A percentile compares a stretch with the other conserved stretches of the same genome.
These are phyloP conservation scores for Dactylellina sp. DNA, from an alignment of 2,329 filamentous ascomycete genomes.

Conservation along the genomic window DNA sequence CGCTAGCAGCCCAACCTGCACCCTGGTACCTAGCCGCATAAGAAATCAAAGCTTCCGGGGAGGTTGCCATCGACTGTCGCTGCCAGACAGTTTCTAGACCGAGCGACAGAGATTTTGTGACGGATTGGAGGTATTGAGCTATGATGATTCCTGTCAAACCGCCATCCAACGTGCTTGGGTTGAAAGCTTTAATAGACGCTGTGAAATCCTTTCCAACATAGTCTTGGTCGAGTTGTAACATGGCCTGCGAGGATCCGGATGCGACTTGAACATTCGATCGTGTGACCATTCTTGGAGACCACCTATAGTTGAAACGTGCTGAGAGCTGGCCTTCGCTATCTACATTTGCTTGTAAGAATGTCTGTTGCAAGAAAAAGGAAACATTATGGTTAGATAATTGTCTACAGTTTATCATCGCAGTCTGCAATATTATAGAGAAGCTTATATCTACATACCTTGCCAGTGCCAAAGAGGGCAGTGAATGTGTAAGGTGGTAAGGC, in stretches of 20 bases:
- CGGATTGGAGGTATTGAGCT: slow-evolving; percentile 91
- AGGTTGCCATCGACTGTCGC: slow-evolving; percentile 82
- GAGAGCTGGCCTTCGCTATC: slow-evolving; percentile 91
- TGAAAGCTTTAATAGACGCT: slow-evolving; percentile 90
- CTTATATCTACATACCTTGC: slow-evolving; percentile 74
- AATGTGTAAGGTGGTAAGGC: slow-evolving; percentile 92
- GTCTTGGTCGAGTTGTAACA: slow-evolving; percentile 94
- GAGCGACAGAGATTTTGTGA: slow-evolving; percentile 86
- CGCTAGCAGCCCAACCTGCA: slow-evolving; percentile 90
- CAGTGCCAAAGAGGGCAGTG: slow-evolving; percentile 90
- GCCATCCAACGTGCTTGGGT: slow-evolving; percentile 93
- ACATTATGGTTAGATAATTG: slow-evolving; percentile 5
- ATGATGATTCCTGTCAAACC: slow-evolving; percentile 95
- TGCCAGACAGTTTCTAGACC: slow-evolving; percentile 96
- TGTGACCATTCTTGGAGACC: slow-evolving; percentile 81
- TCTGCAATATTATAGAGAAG: background rate
- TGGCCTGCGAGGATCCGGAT: slow-evolving; percentile 78
- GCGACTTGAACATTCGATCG: slow-evolving; percentile 90
- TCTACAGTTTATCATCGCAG: slow-evolving; percentile 7
- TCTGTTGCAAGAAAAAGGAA: slow-evolving; percentile 68
- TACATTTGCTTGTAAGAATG: slow-evolving; percentile 94
- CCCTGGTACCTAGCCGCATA: slow-evolving; percentile 94
- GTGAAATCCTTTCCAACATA: slow-evolving; percentile 94
- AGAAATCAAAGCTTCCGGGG: slow-evolving; percentile 89
- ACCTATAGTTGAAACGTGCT: slow-evolving; percentile 92